Base-by-base conservation (phyloP, 2,329 filamentous ascomycete genomes). In the Ophiostoma sp. region DNA sequence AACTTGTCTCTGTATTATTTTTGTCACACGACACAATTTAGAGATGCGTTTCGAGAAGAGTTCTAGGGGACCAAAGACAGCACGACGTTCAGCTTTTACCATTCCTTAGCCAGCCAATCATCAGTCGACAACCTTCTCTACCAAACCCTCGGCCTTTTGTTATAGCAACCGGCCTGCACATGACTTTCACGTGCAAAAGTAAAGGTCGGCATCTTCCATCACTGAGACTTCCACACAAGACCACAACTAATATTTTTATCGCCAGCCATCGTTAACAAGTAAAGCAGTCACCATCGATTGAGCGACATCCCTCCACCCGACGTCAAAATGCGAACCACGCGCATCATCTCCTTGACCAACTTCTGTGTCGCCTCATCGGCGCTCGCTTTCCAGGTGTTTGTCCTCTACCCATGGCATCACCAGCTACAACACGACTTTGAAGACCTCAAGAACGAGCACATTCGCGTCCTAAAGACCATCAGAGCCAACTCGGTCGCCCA, bases 361-460 rank as follows among this genome's bases (percentile, higher is more conserved):
- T 92, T 92, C 78, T 78, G 86, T 75, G 88, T 92, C 74, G 90
- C 89, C 71, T 86, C 85, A 39, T 91, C 89, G 3, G 90, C 90
- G 0, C 84, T 92, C 45, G 84, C 83, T 48, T 92, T 92, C 80
- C 90, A 92, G 81, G 88, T 92, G 69, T 90, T 89, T 77, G 90
- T 92, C 52, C 83, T 92, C 12, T 92, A 92, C 80, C 90, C 90
- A 1, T 92, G 90, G 90, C 90, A 92, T 80, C 86, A 91, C 77
- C 84, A 90, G 78, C 82, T 92, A 7, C 88, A 91, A 75, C 84
- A 87, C 25, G 87, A 88, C 74, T 91, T 92, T 77, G 83, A 88
- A 72, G 82, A 84, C 12, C 81, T 91, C 31, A 89, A 88, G 78
- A 84, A 84, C 73, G 89, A 91, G 76, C 88, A 91, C 76, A 76